A percentile compares a stretch with the other conserved stretches of the same genome.
phyloP scores from a whole-genome alignment of 2,329 filamentous ascomycete species.

The Neofusicoccum cordaticola region DNA sequence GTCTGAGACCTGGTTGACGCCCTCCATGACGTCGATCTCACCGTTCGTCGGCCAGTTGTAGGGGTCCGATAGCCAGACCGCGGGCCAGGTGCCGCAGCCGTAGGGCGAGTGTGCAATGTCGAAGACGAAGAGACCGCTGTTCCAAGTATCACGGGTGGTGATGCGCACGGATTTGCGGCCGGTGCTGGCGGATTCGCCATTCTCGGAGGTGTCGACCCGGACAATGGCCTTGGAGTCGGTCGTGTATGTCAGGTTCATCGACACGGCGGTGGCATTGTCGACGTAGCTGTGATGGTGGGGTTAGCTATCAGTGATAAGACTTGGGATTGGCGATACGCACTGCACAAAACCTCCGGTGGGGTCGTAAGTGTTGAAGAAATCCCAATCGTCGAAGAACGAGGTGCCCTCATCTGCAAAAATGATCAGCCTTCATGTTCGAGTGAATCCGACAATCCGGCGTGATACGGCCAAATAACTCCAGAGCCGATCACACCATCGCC shows the following conservation, averaged over 20 bases:
- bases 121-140: constrained; percentile 30
- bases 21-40: constrained; percentile 37
- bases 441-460: not conserved
- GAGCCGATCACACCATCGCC: not conserved
- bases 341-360: constrained; percentile 31
- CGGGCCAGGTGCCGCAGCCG: constrained; percentile 33
- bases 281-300: constrained; percentile 16
- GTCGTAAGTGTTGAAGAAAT: constrained; percentile 28
- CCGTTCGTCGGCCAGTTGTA: constrained; percentile 29
- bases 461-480: too few relatives aligned
- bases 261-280: constrained; percentile 17
- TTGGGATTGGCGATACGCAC: constrained; percentile 19
- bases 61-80: constrained; percentile 31
- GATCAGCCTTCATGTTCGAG: not conserved
- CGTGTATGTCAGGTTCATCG: constrained; percentile 3
- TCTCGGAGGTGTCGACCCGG: constrained; percentile 37
- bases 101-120: constrained; percentile 33
- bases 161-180: constrained; percentile 32
- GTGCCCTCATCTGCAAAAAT: constrained; percentile 54
- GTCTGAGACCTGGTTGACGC: constrained; percentile 29
- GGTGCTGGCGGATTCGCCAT: constrained; percentile 20
- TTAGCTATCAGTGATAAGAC: not conserved
- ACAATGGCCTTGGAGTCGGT: constrained; percentile 11
- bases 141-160: constrained; percentile 27
- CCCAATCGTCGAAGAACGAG: constrained; percentile 34